Evolutionary conservation across 495 filamentous ascomycete genomes (phyloP).

Genomic region (Tetracladium marchalianum): DNA sequence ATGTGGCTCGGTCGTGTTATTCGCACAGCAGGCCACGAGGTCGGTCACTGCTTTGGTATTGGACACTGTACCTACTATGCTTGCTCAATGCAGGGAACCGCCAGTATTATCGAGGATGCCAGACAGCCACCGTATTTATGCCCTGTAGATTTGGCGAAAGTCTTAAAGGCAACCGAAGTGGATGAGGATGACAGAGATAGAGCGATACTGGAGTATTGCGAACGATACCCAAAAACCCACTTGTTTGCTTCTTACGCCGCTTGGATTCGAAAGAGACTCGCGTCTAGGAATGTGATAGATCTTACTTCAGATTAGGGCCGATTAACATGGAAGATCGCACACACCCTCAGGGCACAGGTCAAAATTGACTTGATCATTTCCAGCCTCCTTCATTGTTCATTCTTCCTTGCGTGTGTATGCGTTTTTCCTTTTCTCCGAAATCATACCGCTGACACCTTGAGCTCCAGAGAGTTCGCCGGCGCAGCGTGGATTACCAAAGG

Average conservation of each 20-base stretch:
- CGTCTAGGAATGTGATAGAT: too few relatives aligned
- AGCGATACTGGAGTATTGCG: slow-evolving; percentile 35
- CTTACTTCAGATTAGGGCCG: too few relatives aligned
- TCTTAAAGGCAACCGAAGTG: slow-evolving; percentile 31
- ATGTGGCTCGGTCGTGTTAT: slow-evolving; percentile 49
- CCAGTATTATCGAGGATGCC: slow-evolving; percentile 49
- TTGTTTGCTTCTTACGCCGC: slow-evolving; percentile 32
- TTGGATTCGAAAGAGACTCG: slow-evolving; percentile 23
- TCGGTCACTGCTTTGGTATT: slow-evolving; percentile 58
- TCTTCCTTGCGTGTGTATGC: too few relatives aligned
- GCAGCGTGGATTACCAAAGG: too few relatives aligned
- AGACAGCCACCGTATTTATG: slow-evolving; percentile 60
- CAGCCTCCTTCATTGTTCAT: too few relatives aligned
- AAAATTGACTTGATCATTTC: too few relatives aligned
- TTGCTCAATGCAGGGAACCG: slow-evolving; percentile 58
- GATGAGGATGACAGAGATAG: slow-evolving; percentile 30
- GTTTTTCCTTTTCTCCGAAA: too few relatives aligned
- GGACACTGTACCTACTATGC: slow-evolving; percentile 62
- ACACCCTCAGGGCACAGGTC: too few relatives aligned
- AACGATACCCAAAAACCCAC: slow-evolving; percentile 22
- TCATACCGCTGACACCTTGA: too few relatives aligned
- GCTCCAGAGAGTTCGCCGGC: too few relatives aligned
- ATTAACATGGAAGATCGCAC: too few relatives aligned
- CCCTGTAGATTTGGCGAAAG: slow-evolving; percentile 50
- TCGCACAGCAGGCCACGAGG: slow-evolving; percentile 50